These are phyloP conservation scores for Plantago lanceolata DNA, from an alignment of 305 asterid genomes.

Conservation along the genomic window DNA sequence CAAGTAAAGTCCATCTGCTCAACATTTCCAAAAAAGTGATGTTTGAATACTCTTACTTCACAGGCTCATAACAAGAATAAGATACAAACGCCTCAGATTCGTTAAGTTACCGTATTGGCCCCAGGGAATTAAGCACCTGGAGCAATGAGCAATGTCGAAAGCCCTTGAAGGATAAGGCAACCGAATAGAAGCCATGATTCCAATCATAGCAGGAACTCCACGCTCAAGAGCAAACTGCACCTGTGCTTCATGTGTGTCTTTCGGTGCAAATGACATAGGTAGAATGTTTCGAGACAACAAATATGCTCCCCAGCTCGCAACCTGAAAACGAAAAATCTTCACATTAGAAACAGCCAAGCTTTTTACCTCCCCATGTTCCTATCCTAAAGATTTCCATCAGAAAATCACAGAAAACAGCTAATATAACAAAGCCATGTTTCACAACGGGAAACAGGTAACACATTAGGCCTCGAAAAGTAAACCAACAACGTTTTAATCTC, in stretches of 20 bases:
- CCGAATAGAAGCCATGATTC: constrained; percentile 47
- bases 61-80: too few species aligned
- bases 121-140: constrained; percentile 58
- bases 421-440: too few species aligned
- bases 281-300: constrained; percentile 36
- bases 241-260: constrained; percentile 50
- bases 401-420: background rate
- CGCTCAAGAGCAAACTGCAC: constrained; percentile 52
- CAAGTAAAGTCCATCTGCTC: constrained; percentile 50
- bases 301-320: constrained; percentile 61
- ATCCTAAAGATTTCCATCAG: background rate
- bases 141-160: constrained; percentile 56
- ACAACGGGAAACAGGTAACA: too few species aligned
- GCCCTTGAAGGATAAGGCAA: constrained; percentile 46
- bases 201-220: constrained; percentile 48
- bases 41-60: background rate
- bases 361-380: too few species aligned
- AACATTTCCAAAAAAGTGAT: background rate
- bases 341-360: background rate
- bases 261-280: constrained; percentile 48
- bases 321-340: constrained; percentile 25
- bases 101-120: constrained; percentile 33
- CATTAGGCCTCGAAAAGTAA: too few species aligned
- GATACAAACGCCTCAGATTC: background rate
- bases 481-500: too few species aligned